Evolutionary conservation across 2,329 filamentous ascomycete genomes (phyloP).

Genomic region (Simplicillium aogashimaense): DNA sequence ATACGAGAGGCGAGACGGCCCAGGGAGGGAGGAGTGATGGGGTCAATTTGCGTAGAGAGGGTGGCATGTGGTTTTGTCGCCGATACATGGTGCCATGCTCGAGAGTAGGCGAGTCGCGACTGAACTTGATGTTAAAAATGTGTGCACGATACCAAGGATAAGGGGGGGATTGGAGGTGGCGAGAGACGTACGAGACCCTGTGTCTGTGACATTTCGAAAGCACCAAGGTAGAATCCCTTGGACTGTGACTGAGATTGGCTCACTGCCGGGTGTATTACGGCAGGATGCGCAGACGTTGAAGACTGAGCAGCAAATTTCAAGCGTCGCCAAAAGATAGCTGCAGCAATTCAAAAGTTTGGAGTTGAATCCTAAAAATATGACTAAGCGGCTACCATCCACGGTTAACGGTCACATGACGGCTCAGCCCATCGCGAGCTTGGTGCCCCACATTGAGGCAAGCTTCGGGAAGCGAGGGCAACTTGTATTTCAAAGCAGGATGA

Average conservation of each 20-base stretch:
- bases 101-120: conserved; percentile 94
- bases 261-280: too few relatives aligned
- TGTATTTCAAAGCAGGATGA: conserved; percentile 23
- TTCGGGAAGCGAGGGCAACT: background rate
- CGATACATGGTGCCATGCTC: conserved; percentile 84
- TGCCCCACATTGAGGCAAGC: too few relatives aligned
- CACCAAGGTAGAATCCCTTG: too few relatives aligned
- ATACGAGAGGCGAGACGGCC: conserved; percentile 84
- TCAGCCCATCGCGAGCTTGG: too few relatives aligned
- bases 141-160: conserved; percentile 1
- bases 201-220: conserved; percentile 60
- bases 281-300: too few relatives aligned
- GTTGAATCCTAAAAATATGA: too few relatives aligned
- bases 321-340: too few relatives aligned
- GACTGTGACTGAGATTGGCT: too few relatives aligned
- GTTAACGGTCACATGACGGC: too few relatives aligned
- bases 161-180: conserved; percentile 1
- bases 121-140: conserved; percentile 22
- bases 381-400: too few relatives aligned
- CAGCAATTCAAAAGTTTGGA: too few relatives aligned
- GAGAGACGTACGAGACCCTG: conserved; percentile 54
- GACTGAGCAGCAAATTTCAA: too few relatives aligned
- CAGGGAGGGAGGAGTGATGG: conserved; percentile 61
- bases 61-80: conserved; percentile 56
- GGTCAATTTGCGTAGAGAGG: conserved; percentile 45